These are phyloP conservation scores for Tarenaya hassleriana DNA, from an alignment of 345 rosid species.

Conservation along the genomic window DNA sequence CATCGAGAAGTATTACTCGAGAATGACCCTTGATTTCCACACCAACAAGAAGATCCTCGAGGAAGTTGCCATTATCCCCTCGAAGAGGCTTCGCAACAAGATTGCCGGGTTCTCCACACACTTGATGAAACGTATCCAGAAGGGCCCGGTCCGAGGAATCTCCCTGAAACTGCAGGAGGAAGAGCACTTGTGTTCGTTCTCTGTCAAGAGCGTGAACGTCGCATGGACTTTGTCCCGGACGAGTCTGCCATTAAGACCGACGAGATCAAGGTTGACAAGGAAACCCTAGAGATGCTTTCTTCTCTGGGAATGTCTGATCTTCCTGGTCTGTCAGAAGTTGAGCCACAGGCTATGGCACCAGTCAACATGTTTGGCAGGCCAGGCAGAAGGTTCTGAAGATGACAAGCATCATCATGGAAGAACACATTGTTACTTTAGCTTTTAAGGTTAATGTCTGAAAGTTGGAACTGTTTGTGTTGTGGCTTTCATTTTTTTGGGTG, in stretches of 20 bases:
- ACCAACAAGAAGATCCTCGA: constrained; percentile 63
- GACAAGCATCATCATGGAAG: not conserved
- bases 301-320: constrained; percentile 51
- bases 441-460: not conserved
- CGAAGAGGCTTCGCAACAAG: constrained; percentile 67
- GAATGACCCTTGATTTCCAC: constrained; percentile 64
- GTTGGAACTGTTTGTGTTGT: no score
- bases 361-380: not conserved
- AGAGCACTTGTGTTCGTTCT: constrained; percentile 30
- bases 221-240: constrained; percentile 72
- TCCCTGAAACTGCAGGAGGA: constrained; percentile 64
- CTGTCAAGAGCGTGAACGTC: no score
- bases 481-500: no score
- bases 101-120: constrained; percentile 70
- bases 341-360: constrained; percentile 12
- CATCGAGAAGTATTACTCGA: constrained; percentile 61
- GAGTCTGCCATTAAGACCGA: constrained; percentile 60
- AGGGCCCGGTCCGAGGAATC: constrained; percentile 68
- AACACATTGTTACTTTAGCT: constrained; percentile 1
- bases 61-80: constrained; percentile 63
- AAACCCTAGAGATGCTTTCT: constrained; percentile 59
- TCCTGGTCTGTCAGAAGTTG: constrained; percentile 30
- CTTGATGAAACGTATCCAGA: constrained; percentile 65
- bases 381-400: constrained; percentile 7
- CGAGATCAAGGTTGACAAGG: constrained; percentile 55